These are phyloP conservation scores for Westerdykella aurantiaca DNA, from an alignment of 2,329 filamentous ascomycete genomes.

Conservation along the genomic window DNA sequence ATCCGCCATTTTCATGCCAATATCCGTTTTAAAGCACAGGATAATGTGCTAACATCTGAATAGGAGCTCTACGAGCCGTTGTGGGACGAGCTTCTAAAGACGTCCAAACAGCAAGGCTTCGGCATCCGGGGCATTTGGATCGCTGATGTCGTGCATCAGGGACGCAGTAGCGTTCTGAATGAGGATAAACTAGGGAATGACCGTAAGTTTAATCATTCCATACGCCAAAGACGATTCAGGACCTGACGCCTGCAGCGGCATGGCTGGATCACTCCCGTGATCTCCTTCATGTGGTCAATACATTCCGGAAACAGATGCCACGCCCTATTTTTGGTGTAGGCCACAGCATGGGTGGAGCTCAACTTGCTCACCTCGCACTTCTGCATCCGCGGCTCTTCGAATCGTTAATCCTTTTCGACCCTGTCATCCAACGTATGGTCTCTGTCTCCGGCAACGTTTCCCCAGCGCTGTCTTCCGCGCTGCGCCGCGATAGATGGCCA, in stretches of 20 bases:
- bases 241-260: slow-evolving; percentile 49
- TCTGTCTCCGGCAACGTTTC: slow-evolving; percentile 38
- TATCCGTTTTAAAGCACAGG: not conserved
- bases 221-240: not conserved
- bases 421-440: slow-evolving; percentile 59
- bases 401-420: slow-evolving; percentile 73
- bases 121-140: slow-evolving; percentile 82
- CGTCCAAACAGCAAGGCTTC: slow-evolving; percentile 55
- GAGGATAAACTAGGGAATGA: slow-evolving; percentile 74
- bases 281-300: slow-evolving; percentile 77
- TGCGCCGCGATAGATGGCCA: slow-evolving; percentile 76
- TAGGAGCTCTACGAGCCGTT: slow-evolving; percentile 89
- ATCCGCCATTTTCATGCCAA: not conserved
- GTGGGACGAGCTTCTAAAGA: slow-evolving; percentile 72
- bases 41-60: slow-evolving; percentile 4
- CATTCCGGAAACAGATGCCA: slow-evolving; percentile 71
- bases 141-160: slow-evolving; percentile 81
- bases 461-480: slow-evolving; percentile 59
- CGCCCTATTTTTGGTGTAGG: slow-evolving; percentile 78
- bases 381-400: slow-evolving; percentile 77
- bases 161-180: slow-evolving; percentile 71
- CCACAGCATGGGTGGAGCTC: slow-evolving; percentile 80
- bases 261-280: slow-evolving; percentile 87
- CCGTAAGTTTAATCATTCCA: slow-evolving; percentile 51
- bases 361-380: slow-evolving; percentile 65